These are phyloP conservation scores for Hevea brasiliensis DNA, from an alignment of 345 rosid species.

Conservation along the genomic window DNA sequence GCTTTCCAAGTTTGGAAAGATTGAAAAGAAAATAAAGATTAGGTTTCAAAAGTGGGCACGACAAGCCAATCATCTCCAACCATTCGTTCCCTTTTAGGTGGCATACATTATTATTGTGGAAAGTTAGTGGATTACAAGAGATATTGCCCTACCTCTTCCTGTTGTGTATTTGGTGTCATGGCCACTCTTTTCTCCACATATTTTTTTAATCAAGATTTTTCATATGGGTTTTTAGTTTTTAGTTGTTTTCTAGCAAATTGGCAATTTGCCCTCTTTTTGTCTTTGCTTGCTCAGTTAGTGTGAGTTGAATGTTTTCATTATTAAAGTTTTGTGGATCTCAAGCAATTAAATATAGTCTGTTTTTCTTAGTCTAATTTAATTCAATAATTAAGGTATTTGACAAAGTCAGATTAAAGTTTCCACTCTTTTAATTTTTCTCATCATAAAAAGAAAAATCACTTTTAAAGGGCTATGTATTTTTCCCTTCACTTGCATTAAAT, in stretches of 20 bases:
- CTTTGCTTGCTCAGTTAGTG: neutral
- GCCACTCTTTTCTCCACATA: too few relatives aligned
- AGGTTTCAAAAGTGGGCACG: slow-evolving; percentile 11
- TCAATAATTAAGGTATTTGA: too few relatives aligned
- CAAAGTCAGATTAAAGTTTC: too few relatives aligned
- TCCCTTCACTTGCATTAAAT: neutral
- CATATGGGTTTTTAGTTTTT: too few relatives aligned
- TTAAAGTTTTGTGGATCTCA: neutral
- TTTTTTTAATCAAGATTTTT: neutral
- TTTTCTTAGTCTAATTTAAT: too few relatives aligned
- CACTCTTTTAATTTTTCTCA: too few relatives aligned
- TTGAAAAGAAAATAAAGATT: neutral
- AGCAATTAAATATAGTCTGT: neutral
- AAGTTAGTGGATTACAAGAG: neutral
- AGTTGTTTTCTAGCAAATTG: too few relatives aligned
- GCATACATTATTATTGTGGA: slow-evolving; percentile 9
- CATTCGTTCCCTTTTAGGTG: slow-evolving; percentile 14
- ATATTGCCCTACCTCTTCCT: neutral
- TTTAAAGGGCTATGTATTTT: neutral
- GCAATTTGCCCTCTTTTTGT: neutral
- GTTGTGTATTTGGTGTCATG: neutral
- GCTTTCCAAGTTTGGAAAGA: slow-evolving; percentile 27
- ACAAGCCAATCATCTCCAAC: slow-evolving; percentile 16
- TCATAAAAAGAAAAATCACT: too few relatives aligned
- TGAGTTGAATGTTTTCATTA: neutral